Base-by-base conservation (phyloP, 2,329 filamentous ascomycete species). In the Exophiala alcalophila region DNA sequence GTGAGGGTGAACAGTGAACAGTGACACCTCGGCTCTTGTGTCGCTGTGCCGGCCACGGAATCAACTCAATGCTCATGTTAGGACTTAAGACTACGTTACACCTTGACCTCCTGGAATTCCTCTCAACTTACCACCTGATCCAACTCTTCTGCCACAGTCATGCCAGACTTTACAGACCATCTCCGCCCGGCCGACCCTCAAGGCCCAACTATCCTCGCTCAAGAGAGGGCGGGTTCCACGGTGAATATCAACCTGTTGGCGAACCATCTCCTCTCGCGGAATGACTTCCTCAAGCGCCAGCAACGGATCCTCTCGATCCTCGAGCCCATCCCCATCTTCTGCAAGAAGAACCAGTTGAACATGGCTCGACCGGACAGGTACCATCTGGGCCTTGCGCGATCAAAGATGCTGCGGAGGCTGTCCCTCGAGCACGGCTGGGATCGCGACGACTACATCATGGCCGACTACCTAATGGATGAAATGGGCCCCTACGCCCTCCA, bases 401-500 rank as follows among this genome's bases (percentile, higher is more conserved):
- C 70, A 40, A 77, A 77, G 57, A 65, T 67, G 27, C 62, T 76
- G 3, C 64, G 71, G 27, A 63, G 72, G 32, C 57, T 73, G 15
- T 61, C 62, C 5, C 63, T 69, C 35, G 63, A 70, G 45, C 61
- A 74, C 55, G 57, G 59, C 27, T 76, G 73, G 73, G 64, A 66
- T 47, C 54, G 63, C 20, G 68, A 72, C n/a, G 73, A 76, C 44
- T 68, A 70, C 43, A 62, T 64, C 34, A 75, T 76, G 68, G 68
- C 69, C 0, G 68, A 69, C 50, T 75, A 76, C 53, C 62, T 77
- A 7, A 68, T 68, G 28, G 73, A 77, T 45, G 73, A 77, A 56
- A 72, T 76, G 49, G 70, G 65, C 25, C 73, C 72, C 3, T 77
- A 72, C 53, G 48, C 49, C 12, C 62, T 78, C 28, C 73, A 76